Conservation (phyloP, 495 filamentous ascomycete genomes). For the Neurospora sp. region DNA sequence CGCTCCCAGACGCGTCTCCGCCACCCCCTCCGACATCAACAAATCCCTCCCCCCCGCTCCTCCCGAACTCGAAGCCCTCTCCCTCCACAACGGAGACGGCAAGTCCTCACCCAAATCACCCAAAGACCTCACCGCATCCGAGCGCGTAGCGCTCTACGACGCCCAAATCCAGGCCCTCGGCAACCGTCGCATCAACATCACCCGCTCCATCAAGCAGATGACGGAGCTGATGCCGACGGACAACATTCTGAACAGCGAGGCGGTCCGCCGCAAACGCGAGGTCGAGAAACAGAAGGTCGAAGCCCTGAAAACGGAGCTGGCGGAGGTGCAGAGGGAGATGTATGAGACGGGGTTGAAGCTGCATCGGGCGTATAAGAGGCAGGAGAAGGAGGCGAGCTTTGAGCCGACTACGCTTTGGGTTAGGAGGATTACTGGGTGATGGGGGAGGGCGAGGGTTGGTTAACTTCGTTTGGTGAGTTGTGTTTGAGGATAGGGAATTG, state of each 20-base stretch:
- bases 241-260: slow-evolving; percentile 33
- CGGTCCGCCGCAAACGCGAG: slow-evolving; percentile 42
- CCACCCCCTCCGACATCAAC: slow-evolving; percentile 26
- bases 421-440: slow-evolving; percentile 46
- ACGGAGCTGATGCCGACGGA: slow-evolving; percentile 52
- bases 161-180: slow-evolving; percentile 54
- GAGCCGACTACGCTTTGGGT: slow-evolving; percentile 77
- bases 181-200: slow-evolving; percentile 58
- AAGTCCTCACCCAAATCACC: not conserved
- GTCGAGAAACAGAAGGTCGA: slow-evolving; percentile 65
- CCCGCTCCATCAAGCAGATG: slow-evolving; percentile 62
- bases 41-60: slow-evolving; percentile 52
- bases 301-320: slow-evolving; percentile 59
- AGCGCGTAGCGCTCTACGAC: slow-evolving; percentile 58
- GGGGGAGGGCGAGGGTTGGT: not conserved
- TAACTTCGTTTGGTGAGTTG: not conserved
- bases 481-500: not conserved
- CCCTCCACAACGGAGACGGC: not conserved
- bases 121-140: slow-evolving; percentile 39
- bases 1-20: slow-evolving; percentile 9
- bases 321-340: slow-evolving; percentile 68
- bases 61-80: slow-evolving; percentile 21
- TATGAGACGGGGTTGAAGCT: slow-evolving; percentile 81
- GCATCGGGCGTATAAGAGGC: slow-evolving; percentile 67
- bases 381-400: slow-evolving; percentile 51